These are phyloP conservation scores for Fusarium penzigii DNA, from an alignment of 2,329 filamentous ascomycete genomes.

Conservation along the genomic window DNA sequence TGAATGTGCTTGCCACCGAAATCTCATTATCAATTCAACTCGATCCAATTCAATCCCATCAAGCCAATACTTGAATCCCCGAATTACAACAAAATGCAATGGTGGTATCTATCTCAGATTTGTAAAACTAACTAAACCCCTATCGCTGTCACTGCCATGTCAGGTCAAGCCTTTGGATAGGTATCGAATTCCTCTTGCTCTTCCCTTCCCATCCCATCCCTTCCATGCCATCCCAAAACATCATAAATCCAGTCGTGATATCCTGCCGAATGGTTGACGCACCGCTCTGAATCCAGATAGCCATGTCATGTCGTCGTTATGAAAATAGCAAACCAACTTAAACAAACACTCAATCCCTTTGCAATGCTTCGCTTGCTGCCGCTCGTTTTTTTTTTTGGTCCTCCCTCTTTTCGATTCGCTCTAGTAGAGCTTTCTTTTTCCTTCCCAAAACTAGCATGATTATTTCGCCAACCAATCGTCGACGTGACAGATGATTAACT, in stretches of 20 bases:
- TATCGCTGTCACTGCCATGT: slow-evolving; percentile 7
- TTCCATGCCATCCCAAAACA: slow-evolving; percentile 9
- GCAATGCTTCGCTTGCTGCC: slow-evolving; percentile 5
- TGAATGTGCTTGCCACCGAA: neutral
- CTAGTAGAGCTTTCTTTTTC: neutral
- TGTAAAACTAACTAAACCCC: slow-evolving; percentile 21
- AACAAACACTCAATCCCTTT: slow-evolving; percentile 16
- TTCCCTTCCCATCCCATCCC: slow-evolving; percentile 5
- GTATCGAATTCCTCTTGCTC: no score
- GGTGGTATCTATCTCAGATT: slow-evolving; percentile 30
- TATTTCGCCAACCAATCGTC: neutral
- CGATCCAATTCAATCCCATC: slow-evolving; percentile 6
- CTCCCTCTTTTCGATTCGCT: neutral
- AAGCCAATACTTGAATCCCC: neutral
- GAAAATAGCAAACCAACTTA: slow-evolving; percentile 25
- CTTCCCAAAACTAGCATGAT: neutral
- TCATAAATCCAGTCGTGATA: slow-evolving; percentile 23
- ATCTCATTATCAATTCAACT: slow-evolving; percentile 7
- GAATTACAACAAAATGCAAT: slow-evolving; percentile 17
- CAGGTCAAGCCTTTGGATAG: no score
- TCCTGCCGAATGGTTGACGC: slow-evolving; percentile 25
- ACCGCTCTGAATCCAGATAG: slow-evolving; percentile 31
- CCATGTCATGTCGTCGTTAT: slow-evolving; percentile 35
- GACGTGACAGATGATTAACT: neutral
- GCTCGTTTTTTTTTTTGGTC: slow-evolving; percentile 4